phyloP scores from a whole-genome alignment of 495 filamentous ascomycete genomes.

The Trichoderma gamsii region DNA sequence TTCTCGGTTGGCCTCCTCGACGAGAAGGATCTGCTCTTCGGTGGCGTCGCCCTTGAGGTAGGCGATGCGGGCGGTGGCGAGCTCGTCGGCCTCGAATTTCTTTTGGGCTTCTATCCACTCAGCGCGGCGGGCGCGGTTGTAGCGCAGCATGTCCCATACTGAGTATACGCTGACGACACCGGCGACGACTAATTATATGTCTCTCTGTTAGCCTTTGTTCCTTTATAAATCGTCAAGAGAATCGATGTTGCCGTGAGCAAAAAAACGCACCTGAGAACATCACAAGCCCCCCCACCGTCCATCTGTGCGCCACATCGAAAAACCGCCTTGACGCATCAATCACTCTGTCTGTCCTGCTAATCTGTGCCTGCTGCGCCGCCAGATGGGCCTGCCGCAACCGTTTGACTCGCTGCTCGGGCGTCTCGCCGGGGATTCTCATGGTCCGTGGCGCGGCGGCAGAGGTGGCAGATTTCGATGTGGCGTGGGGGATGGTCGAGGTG shows the following conservation, averaged over 20 bases:
- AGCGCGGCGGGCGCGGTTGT: slow-evolving; percentile 65
- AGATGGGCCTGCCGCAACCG: slow-evolving; percentile 76
- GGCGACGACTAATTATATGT: slow-evolving; percentile 54
- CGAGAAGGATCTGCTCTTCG: slow-evolving; percentile 45
- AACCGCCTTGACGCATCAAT: slow-evolving; percentile 62
- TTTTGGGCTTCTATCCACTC: slow-evolving; percentile 63
- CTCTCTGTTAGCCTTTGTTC: slow-evolving; percentile 11
- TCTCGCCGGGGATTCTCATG: slow-evolving; percentile 46
- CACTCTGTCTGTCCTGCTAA: slow-evolving; percentile 60
- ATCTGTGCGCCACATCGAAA: slow-evolving; percentile 78
- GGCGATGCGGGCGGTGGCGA: slow-evolving; percentile 52
- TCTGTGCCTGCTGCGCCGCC: slow-evolving; percentile 58
- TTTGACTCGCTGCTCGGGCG: slow-evolving; percentile 81
- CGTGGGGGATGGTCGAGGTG: slow-evolving; percentile 86
- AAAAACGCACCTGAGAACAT: slow-evolving; percentile 63
- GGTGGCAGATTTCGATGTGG: slow-evolving; percentile 55
- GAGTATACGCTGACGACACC: slow-evolving; percentile 73
- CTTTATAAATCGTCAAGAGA: not conserved
- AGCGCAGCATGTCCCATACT: slow-evolving; percentile 75
- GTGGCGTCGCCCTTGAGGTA: slow-evolving; percentile 58
- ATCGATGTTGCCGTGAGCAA: not conserved
- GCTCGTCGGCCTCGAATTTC: slow-evolving; percentile 45
- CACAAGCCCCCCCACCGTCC: slow-evolving; percentile 69
- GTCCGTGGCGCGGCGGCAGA: slow-evolving; percentile 6
- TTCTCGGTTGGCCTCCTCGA: slow-evolving; percentile 37